These are phyloP conservation scores for Colletotrichum liriopes DNA, from an alignment of 2,329 filamentous ascomycete species.

Conservation along the genomic window DNA sequence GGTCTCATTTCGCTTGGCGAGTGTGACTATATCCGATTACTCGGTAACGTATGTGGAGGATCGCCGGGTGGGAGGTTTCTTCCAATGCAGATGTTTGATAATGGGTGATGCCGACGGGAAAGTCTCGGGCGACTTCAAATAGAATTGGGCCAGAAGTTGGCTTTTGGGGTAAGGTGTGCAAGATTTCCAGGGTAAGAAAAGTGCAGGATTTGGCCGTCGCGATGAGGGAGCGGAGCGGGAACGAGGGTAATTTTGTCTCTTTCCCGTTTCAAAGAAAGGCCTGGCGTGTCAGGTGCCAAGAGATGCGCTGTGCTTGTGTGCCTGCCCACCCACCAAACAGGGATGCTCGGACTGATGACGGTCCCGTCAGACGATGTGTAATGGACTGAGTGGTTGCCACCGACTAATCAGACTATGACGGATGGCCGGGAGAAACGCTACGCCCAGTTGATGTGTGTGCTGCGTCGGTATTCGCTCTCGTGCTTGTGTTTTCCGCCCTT, in stretches of 20 bases:
- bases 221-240: slow-evolving; percentile 14
- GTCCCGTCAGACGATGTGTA: slow-evolving; percentile 36
- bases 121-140: not conserved
- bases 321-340: slow-evolving; percentile 19
- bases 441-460: slow-evolving; percentile 8
- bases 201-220: slow-evolving; percentile 1
- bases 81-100: not conserved
- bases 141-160: not conserved
- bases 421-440: not conserved
- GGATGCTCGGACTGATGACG: slow-evolving; percentile 29
- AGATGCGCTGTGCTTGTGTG: slow-evolving; percentile 13
- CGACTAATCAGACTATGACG: slow-evolving; percentile 14
- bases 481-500: slow-evolving; percentile 6
- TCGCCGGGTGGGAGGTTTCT: not conserved
- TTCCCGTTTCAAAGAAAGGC: slow-evolving; percentile 31
- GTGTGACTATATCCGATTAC: not conserved
- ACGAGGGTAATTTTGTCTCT: slow-evolving; percentile 29
- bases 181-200: slow-evolving; percentile 13
- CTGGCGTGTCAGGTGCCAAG: slow-evolving; percentile 36
- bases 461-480: not conserved
- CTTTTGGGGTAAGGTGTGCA: not conserved
- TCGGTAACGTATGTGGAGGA: slow-evolving; percentile 10
- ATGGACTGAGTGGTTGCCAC: slow-evolving; percentile 33
- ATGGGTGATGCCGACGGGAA: not conserved
- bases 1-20: slow-evolving; percentile 50